Conservation (phyloP, 148 eudicot genomes). For the Hydrangea macrophylla region DNA sequence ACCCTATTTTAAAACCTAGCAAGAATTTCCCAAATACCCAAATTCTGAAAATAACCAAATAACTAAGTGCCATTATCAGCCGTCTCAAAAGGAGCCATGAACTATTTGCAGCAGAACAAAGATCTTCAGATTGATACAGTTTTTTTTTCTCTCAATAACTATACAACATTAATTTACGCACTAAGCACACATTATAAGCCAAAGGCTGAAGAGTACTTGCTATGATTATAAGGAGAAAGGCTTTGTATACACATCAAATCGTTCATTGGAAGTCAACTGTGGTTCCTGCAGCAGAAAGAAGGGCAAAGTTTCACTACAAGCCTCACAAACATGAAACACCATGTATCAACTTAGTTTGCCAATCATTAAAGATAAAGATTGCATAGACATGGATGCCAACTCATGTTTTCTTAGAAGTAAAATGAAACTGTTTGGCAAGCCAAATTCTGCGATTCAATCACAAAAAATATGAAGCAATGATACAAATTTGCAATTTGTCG, state of each 20-base stretch:
- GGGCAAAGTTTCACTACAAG: not conserved
- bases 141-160: not conserved
- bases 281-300: conserved; percentile 48
- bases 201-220: conserved; percentile 7
- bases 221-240: conserved; percentile 36
- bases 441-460: no score
- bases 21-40: no score
- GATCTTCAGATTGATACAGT: not conserved
- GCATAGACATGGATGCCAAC: not conserved
- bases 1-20: no score
- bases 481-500: no score
- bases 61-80: not conserved
- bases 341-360: not conserved
- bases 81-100: not conserved
- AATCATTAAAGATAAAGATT: not conserved
- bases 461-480: no score
- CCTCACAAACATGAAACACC: not conserved
- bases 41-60: no score
- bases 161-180: not conserved
- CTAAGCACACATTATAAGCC: not conserved
- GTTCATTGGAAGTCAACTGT: conserved; percentile 46
- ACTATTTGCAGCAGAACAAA: not conserved
- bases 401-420: not conserved
- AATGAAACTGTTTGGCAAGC: no score
- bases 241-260: conserved; percentile 41